Percentiles rank a stretch among this genome's conserved stretches.
These are phyloP conservation scores for Acacia melanoxylon DNA, from an alignment of 306 rosid genomes.

Conservation along the genomic window DNA sequence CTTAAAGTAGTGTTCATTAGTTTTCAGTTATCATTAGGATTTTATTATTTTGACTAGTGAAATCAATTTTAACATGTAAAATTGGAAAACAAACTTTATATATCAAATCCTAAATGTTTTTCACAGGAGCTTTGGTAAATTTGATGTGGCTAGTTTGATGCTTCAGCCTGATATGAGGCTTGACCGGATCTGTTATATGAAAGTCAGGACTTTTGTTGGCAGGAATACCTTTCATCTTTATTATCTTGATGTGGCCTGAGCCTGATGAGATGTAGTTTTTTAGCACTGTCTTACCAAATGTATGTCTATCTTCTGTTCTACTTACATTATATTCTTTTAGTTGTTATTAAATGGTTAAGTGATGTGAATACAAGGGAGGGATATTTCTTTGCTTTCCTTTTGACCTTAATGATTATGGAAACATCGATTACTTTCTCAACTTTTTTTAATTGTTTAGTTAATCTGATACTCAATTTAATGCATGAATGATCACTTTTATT, in stretches of 20 bases:
- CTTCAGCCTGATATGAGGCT: neutral
- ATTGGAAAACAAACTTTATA: neutral
- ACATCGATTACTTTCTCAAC: neutral
- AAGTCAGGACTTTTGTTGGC: neutral
- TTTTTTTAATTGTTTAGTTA: too few relatives aligned
- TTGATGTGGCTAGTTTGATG: neutral
- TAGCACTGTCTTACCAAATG: neutral
- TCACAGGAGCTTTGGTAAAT: neutral
- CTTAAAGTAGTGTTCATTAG: too few relatives aligned
- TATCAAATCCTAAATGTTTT: neutral
- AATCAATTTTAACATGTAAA: neutral
- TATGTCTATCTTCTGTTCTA: neutral
- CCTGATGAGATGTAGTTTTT: neutral
- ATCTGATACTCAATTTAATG: too few relatives aligned
- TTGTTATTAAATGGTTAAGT: neutral
- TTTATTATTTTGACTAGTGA: too few relatives aligned
- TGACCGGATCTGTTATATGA: neutral
- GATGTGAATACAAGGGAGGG: neutral
- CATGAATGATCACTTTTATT: too few relatives aligned
- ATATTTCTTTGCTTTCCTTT: conserved; percentile 5
- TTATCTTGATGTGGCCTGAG: neutral
- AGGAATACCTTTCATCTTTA: neutral
- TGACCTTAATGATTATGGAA: neutral
- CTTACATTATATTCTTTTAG: conserved; percentile 14
- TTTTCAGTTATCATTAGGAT: too few relatives aligned